Evolutionary conservation across 2,329 filamentous ascomycete species (phyloP).

Genomic region (Colletotrichum filicis): DNA sequence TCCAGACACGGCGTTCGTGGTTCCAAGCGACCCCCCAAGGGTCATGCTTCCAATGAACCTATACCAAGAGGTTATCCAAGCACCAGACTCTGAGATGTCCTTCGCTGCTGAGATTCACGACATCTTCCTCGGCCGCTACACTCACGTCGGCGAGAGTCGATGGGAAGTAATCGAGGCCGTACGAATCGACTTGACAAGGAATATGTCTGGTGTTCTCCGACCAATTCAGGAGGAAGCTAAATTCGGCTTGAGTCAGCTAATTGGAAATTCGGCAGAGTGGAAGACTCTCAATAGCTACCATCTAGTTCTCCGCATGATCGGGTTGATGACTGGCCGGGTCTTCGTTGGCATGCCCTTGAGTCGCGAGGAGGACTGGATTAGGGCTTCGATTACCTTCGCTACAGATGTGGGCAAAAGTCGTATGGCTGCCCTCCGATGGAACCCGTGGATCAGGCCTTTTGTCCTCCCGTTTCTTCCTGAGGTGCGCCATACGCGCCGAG

Average conservation of each 20-base stretch:
- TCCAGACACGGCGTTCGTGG: slow-evolving; percentile 24
- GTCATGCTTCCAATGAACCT: slow-evolving; percentile 30
- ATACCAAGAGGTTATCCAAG: slow-evolving; percentile 27
- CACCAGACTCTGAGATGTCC: slow-evolving; percentile 17
- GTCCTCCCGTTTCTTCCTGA: slow-evolving; percentile 17
- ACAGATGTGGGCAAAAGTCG: slow-evolving; percentile 31
- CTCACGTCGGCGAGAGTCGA: slow-evolving; percentile 27
- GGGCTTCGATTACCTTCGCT: slow-evolving; percentile 41
- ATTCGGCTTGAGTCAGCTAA: slow-evolving; percentile 11
- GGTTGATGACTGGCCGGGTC: slow-evolving; percentile 41
- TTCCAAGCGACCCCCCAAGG: slow-evolving; percentile 19
- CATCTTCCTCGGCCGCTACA: slow-evolving; percentile 34
- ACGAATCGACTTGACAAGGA: slow-evolving; percentile 27
- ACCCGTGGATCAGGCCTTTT: slow-evolving; percentile 16
- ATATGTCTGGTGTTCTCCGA: slow-evolving; percentile 1
- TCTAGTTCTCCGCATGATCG: slow-evolving; percentile 40
- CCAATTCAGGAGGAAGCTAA: slow-evolving; percentile 31
- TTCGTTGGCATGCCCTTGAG: slow-evolving; percentile 44
- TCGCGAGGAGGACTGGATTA: slow-evolving; percentile 42
- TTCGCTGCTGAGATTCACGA: slow-evolving; percentile 32
- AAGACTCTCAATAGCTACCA: slow-evolving; percentile 37
- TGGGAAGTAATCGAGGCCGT: slow-evolving; percentile 10
- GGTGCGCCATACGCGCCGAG: slow-evolving; percentile 5
- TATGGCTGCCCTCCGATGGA: slow-evolving; percentile 7
- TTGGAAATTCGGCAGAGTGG: slow-evolving; percentile 32